Base-by-base conservation (phyloP, 1,284 basidiomycete genomes). In the Ustilago lituana region DNA sequence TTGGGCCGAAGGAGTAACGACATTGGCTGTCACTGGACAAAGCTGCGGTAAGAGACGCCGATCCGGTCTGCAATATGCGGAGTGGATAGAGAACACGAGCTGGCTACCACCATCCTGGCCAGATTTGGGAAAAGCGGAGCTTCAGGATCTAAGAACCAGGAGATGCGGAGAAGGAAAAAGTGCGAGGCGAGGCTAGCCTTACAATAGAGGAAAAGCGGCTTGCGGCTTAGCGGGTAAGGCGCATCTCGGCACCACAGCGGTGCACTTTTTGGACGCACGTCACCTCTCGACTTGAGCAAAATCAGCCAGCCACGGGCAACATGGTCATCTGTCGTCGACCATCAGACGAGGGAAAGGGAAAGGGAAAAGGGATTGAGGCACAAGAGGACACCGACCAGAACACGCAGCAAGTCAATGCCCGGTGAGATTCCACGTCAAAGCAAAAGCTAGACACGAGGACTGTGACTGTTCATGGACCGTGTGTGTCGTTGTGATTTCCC, bases 191-290 rank as follows among this genome's bases (percentile, higher is more conserved):
- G 41, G 23, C n/a, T 14, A 22, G 20, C 29, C 5, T 22, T n/a
- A n/a, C n/a, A n/a, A n/a, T n/a, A n/a, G n/a, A n/a, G n/a, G n/a
- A n/a, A n/a, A n/a, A n/a, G n/a, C n/a, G n/a, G n/a, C n/a, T n/a
- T n/a, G n/a, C n/a, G n/a, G n/a, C n/a, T n/a, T n/a, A n/a, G n/a
- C n/a, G n/a, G n/a, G n/a, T n/a, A n/a, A 56, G 48, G 47, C 52
- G 52, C 60, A 56, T 36, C 60, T 56, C 60, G 59, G 59, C 59
- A 62, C 59, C 53, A 52, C 36, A 32, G 32, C 41, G 43, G 43
- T 32, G 24, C 19, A 33, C 44, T 47, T n/a, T n/a, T n/a, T n/a
- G n/a, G n/a, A n/a, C n/a, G n/a, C n/a, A n/a, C n/a, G n/a, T n/a
- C n/a, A n/a, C n/a, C n/a, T n/a, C n/a, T 15, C 9, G 23, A n/a